Percentiles rank a stretch among this genome's conserved stretches.
These are phyloP conservation scores for Paxillus involutus DNA, from an alignment of 768 basidiomycete species.

Conservation along the genomic window DNA sequence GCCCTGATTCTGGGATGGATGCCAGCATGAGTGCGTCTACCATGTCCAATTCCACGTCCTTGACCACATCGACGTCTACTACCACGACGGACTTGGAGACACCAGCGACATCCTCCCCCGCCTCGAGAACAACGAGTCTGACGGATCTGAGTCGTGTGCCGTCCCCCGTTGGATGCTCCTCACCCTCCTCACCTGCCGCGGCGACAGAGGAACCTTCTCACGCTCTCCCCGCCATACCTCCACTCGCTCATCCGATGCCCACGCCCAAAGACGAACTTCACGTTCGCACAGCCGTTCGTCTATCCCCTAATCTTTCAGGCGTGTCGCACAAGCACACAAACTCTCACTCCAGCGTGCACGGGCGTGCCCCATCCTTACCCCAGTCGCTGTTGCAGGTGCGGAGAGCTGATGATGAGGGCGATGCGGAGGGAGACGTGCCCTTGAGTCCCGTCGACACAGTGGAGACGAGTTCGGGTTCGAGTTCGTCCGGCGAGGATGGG, in stretches of 20 bases:
- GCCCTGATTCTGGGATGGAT: slow-evolving; percentile 19
- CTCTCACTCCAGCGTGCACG: background rate
- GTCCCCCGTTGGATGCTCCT: too few relatives aligned
- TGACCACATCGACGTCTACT: slow-evolving; percentile 18
- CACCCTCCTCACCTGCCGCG: background rate
- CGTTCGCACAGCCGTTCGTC: slow-evolving; percentile 23
- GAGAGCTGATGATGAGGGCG: slow-evolving; percentile 1
- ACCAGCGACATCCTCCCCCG: slow-evolving; percentile 16
- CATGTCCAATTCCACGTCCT: slow-evolving; percentile 22
- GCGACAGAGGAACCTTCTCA: background rate
- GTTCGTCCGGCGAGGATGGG: slow-evolving; percentile 13
- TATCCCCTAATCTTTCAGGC: slow-evolving; percentile 18
- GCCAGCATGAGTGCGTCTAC: slow-evolving; percentile 23
- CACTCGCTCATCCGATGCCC: background rate
- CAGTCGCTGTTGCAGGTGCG: slow-evolving; percentile 7
- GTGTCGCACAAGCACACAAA: slow-evolving; percentile 7
- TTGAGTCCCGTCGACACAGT: slow-evolving; percentile 11
- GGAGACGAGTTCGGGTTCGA: slow-evolving; percentile 4
- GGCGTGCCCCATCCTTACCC: background rate
- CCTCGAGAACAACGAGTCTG: slow-evolving; percentile 21
- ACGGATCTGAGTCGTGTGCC: slow-evolving; percentile 12
- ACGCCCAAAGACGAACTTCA: slow-evolving; percentile 16
- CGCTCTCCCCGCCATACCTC: background rate
- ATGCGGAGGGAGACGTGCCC: background rate
- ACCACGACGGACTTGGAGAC: slow-evolving; percentile 15